phyloP scores from a whole-genome alignment of 2,329 filamentous ascomycete genomes.

The Aspergillus ochraceoroseus region DNA sequence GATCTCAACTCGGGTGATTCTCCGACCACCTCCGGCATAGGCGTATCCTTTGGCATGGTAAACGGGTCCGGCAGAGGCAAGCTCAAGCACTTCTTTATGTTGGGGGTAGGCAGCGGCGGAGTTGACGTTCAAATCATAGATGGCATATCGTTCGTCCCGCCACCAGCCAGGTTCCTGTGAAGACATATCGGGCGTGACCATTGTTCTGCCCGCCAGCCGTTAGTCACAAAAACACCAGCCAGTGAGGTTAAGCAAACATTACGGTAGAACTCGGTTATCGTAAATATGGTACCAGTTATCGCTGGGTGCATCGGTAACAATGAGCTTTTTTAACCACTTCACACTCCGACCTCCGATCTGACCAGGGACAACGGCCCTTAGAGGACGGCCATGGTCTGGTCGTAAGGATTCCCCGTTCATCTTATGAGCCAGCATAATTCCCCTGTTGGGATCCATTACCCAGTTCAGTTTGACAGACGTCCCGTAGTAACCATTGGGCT shows the following conservation, averaged over 20 bases:
- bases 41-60: constrained; percentile 77
- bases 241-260: constrained; percentile 21
- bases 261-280: constrained; percentile 81
- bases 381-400: constrained; percentile 80
- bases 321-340: constrained; percentile 82
- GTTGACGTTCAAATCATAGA: constrained; percentile 87
- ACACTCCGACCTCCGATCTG: constrained; percentile 90
- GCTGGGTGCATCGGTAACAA: constrained; percentile 71
- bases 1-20: constrained; percentile 76
- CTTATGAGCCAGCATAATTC: constrained; percentile 79
- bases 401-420: constrained; percentile 82
- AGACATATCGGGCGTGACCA: constrained; percentile 74
- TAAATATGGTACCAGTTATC: constrained; percentile 96
- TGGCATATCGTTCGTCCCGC: constrained; percentile 85
- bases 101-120: constrained; percentile 74
- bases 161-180: constrained; percentile 70
- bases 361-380: constrained; percentile 78
- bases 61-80: constrained; percentile 46
- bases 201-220: constrained; percentile 51
- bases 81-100: constrained; percentile 63
- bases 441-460: constrained; percentile 75
- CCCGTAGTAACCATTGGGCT: constrained; percentile 82
- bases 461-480: constrained; percentile 84
- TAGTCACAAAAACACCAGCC: constrained; percentile 1
- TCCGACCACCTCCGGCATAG: constrained; percentile 79